A percentile compares a stretch with the other conserved stretches of the same genome.
These are phyloP conservation scores for Pseudogymnoascus sp. DNA, from an alignment of 2,329 filamentous ascomycete genomes.

Conservation along the genomic window DNA sequence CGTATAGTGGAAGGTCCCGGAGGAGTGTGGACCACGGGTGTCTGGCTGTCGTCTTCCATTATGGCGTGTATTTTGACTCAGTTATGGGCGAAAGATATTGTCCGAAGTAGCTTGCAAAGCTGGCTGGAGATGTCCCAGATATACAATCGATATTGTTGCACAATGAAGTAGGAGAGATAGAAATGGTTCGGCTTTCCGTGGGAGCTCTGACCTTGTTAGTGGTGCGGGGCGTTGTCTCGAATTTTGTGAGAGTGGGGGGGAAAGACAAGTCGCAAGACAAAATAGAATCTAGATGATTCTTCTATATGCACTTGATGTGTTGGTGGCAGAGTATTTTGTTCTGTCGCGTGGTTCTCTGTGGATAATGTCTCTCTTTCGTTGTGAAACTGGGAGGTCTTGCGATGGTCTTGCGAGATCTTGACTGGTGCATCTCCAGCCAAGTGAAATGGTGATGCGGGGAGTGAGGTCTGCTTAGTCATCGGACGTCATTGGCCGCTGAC, in stretches of 20 bases:
- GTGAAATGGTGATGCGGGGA: constrained; percentile 11
- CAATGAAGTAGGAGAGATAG: not conserved
- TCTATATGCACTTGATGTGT: not conserved
- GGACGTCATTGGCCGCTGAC: not conserved
- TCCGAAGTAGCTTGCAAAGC: not conserved
- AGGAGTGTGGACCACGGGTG: constrained; percentile 25
- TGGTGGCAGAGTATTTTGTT: not conserved
- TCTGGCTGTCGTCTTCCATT: constrained; percentile 25
- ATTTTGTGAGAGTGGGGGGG: not conserved
- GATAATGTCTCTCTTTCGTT: not conserved
- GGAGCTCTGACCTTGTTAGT: not conserved
- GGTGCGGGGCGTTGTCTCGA: not conserved
- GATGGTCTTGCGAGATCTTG: constrained; percentile 1
- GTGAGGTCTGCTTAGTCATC: constrained; percentile 1
- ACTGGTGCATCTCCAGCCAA: not conserved
- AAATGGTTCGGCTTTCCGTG: not conserved
- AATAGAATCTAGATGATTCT: not conserved
- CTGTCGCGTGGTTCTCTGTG: not conserved
- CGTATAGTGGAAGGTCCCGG: constrained; percentile 31
- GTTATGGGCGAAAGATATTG: not conserved
- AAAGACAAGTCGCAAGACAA: not conserved
- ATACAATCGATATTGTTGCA: not conserved
- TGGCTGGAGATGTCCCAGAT: not conserved
- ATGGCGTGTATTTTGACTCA: not conserved
- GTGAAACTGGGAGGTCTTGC: constrained; percentile 1